Evolutionary conservation across 306 rosid genomes (phyloP).

Genomic region (Abrus precatorius): DNA sequence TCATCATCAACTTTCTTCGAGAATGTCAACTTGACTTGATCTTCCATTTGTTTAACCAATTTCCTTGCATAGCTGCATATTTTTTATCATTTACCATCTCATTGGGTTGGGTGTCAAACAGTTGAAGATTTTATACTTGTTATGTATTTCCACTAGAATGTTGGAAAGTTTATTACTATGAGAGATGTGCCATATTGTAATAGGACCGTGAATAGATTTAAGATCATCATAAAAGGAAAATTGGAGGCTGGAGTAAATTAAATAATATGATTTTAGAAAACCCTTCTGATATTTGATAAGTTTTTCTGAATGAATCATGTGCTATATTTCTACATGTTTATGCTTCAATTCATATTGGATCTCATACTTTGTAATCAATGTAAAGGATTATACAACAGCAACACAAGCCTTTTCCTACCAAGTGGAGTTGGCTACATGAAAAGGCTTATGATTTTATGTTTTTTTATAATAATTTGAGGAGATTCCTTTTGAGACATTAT

Average conservation of each 20-base stretch:
- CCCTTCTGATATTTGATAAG: not conserved
- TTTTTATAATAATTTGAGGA: not conserved
- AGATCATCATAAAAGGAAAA: not conserved
- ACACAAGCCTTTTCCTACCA: not conserved
- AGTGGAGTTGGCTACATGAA: constrained; percentile 1
- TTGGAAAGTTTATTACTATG: constrained; percentile 4
- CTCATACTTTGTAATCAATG: not conserved
- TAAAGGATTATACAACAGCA: constrained; percentile 8
- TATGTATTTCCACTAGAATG: not conserved
- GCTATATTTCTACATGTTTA: constrained; percentile 7
- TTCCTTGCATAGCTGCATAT: not conserved
- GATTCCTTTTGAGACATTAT: constrained; percentile 23
- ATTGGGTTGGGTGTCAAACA: constrained; percentile 18
- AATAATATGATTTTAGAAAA: constrained; percentile 3
- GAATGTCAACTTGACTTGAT: not conserved
- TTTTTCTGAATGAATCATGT: constrained; percentile 14
- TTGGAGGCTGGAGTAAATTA: constrained; percentile 4
- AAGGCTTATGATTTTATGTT: not conserved
- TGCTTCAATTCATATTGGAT: constrained; percentile 4
- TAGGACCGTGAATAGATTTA: not conserved
- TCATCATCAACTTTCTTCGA: constrained; percentile 10
- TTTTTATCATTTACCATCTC: constrained; percentile 10
- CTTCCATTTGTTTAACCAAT: constrained; percentile 9
- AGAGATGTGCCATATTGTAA: constrained; percentile 18
- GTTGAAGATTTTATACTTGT: constrained; percentile 13